phyloP scores from a whole-genome alignment of 495 filamentous ascomycete species.

The Trichoderma gamsii region DNA sequence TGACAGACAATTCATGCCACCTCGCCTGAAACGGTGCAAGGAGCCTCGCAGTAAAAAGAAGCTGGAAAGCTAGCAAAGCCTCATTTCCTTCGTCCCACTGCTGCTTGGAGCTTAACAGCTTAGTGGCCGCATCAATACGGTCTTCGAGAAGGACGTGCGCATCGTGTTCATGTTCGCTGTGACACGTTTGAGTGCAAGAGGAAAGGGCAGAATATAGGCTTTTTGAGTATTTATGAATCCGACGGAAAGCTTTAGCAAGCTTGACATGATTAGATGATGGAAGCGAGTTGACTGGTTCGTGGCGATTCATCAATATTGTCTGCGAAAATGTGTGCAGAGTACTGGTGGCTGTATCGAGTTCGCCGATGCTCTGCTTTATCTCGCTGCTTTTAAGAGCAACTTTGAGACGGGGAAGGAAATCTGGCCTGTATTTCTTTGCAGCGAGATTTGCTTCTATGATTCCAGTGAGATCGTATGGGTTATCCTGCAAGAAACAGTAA shows the following conservation, averaged over 20 bases:
- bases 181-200: background rate
- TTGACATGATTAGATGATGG: background rate
- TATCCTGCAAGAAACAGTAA: background rate
- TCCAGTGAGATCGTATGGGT: background rate
- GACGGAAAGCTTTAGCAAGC: background rate
- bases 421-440: background rate
- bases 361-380: background rate
- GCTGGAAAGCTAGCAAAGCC: background rate
- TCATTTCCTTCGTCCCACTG: background rate
- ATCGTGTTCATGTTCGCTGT: background rate
- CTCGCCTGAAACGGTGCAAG: background rate
- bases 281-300: background rate
- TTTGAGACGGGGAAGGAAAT: background rate
- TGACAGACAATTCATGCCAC: background rate
- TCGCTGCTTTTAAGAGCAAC: background rate
- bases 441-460: constrained; percentile 4
- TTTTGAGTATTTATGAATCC: background rate
- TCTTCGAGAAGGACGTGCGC: background rate
- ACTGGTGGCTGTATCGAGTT: background rate
- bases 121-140: background rate
- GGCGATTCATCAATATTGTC: background rate
- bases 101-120: background rate
- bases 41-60: background rate
- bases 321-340: background rate
- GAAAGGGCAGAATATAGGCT: background rate